These are phyloP conservation scores for Mikania micrantha DNA, from an alignment of 129 eudicot species.

Conservation along the genomic window DNA sequence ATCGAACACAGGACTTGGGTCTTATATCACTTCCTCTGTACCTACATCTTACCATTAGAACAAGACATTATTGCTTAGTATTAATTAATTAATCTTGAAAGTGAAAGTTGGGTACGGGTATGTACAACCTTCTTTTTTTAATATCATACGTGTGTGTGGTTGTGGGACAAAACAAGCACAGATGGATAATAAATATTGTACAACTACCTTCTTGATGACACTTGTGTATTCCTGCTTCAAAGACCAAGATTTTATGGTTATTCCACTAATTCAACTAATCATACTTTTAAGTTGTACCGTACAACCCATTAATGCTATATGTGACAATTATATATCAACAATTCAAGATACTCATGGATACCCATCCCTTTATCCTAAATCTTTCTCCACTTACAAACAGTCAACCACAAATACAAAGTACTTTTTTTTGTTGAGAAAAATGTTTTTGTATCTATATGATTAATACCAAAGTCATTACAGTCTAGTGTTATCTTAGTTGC, in stretches of 20 bases:
- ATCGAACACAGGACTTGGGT: too few species aligned
- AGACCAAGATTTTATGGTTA: conserved; percentile 30
- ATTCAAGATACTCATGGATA: conserved; percentile 8
- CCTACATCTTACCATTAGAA: too few species aligned
- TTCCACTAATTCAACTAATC: conserved; percentile 16
- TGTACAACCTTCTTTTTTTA: conserved; percentile 15
- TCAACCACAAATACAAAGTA: neutral
- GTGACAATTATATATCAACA: conserved; percentile 12
- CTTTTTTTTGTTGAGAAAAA: neutral
- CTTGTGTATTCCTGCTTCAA: conserved; percentile 13
- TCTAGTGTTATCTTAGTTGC: too few species aligned
- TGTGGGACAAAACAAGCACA: conserved; percentile 23
- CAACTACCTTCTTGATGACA: conserved; percentile 28
- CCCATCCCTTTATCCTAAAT: conserved; percentile 4
- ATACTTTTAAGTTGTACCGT: conserved; percentile 4
- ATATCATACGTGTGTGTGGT: conserved; percentile 1
- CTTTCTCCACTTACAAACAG: conserved; percentile 17
- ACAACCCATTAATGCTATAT: neutral
- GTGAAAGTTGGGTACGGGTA: conserved; percentile 34
- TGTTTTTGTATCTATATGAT: too few species aligned
- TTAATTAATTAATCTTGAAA: conserved; percentile 9
- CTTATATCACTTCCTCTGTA: too few species aligned
- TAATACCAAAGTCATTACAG: too few species aligned
- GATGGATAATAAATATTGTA: conserved; percentile 2
- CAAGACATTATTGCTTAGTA: too few species aligned